Evolutionary conservation across 306 rosid genomes (phyloP), one percentile per base, ranked within the genome.

Genomic region (Prunus padus): DNA sequence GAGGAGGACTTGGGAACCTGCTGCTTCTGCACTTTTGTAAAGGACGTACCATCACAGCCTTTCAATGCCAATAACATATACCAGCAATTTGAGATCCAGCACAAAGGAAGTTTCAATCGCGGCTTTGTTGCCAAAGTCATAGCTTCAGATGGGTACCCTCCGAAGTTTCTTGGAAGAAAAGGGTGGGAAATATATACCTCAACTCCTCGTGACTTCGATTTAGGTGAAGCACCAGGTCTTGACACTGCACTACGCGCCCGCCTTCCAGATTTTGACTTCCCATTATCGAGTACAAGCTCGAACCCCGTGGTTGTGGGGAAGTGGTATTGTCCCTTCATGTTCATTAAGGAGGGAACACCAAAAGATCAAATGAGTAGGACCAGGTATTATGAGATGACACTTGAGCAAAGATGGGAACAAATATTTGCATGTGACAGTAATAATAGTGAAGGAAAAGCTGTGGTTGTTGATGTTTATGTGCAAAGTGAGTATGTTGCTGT

Each of bases 371-470:
- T 76, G 72, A 40, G 50, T 1, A 77, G 7, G 3, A 52, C 76
- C 1, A 55, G 73, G 67, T 82, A 55, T 51, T 82, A 85, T 19
- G 70, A 79, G 54, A 80, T 85, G 73, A 73, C 79, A 33, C 83
- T 86, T 0, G 77, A 86, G 57, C 83, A 86, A 67, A 83, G 60
- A 31, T 82, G 87, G 87, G 87, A 82, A 14, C 57, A 80, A 45
- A 67, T 82, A 56, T 82, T 77, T 26, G 26, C 42, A 14, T 31
- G 81, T 40, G 68, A 79, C 8, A 30, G 47, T n/a, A 14, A 10
- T 63, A 3, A 23, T 16, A 33, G 13, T 0, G 62, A 30, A n/a
- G 67, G 6, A 9, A 70, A 68, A 1, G 60, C 15, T 33, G 83
- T 74, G 73, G 60, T 28, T 22, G 74, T 67, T 25, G 54, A 68